Evolutionary conservation across 1,139 yeast genomes (phyloP).

Genomic region (Candida neerlandica): DNA sequence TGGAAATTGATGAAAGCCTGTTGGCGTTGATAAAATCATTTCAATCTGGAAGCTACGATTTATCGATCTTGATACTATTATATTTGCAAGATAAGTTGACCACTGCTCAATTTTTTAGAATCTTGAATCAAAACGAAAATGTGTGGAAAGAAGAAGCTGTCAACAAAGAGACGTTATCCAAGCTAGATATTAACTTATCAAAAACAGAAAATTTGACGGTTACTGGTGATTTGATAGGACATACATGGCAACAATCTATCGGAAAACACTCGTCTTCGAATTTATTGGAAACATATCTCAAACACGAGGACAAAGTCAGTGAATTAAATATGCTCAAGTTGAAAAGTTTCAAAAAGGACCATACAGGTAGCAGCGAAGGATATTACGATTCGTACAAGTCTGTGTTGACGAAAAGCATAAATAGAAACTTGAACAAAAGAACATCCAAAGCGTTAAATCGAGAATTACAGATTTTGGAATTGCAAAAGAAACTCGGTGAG

Average conservation of each 20-base stretch:
- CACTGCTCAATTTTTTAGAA: conserved; percentile 41
- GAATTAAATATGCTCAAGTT: conserved; percentile 28
- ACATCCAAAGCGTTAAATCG: conserved; percentile 42
- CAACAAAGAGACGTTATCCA: conserved; percentile 9
- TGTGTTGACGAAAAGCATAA: conserved; percentile 26
- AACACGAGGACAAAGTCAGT: conserved; percentile 35
- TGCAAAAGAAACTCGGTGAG: conserved; percentile 55
- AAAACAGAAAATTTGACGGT: conserved; percentile 25
- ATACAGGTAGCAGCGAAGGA: conserved; percentile 15
- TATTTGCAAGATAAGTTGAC: conserved; percentile 47
- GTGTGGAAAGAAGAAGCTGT: conserved; percentile 10
- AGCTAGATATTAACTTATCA: conserved; percentile 14
- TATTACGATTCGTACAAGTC: conserved; percentile 31
- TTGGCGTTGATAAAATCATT: conserved; percentile 71
- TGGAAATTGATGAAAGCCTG: conserved; percentile 74
- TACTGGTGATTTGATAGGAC: conserved; percentile 46
- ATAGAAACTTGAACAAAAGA: conserved; percentile 21
- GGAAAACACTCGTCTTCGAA: conserved; percentile 26
- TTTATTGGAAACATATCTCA: conserved; percentile 32
- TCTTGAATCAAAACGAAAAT: conserved; percentile 44
- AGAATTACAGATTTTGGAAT: conserved; percentile 52
- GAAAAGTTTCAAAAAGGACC: conserved; percentile 17
- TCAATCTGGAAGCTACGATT: conserved; percentile 65
- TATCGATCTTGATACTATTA: conserved; percentile 62
- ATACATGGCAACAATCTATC: conserved; percentile 40